Percentiles rank a stretch among this genome's conserved stretches.
phyloP scores from a whole-genome alignment of 2,329 filamentous ascomycete genomes.

The Ophiostoma perfectum region DNA sequence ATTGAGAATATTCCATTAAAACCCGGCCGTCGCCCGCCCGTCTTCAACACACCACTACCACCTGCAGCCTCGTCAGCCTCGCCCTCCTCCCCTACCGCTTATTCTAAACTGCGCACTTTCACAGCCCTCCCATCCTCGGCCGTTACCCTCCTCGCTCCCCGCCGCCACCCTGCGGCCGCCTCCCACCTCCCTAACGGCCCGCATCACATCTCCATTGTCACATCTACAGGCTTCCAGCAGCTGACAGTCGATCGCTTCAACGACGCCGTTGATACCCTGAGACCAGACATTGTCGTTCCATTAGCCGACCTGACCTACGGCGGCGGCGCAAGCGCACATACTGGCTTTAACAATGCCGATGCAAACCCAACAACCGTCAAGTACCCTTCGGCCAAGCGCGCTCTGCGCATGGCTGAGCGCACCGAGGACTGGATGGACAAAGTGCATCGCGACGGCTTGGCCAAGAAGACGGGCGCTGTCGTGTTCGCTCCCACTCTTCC shows the following conservation, averaged over 20 bases:
- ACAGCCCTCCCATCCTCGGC: slow-evolving; percentile 62
- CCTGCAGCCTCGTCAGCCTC: background rate
- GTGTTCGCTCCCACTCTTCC: slow-evolving; percentile 68
- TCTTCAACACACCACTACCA: slow-evolving; percentile 20
- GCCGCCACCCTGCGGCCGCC: slow-evolving; percentile 69
- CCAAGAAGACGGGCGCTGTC: slow-evolving; percentile 29
- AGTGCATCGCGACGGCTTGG: slow-evolving; percentile 48
- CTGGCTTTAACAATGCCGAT: background rate
- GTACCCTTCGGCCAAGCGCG: slow-evolving; percentile 59
- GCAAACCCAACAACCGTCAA: slow-evolving; percentile 15
- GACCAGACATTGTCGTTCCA: slow-evolving; percentile 74
- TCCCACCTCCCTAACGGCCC: slow-evolving; percentile 67
- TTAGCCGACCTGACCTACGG: slow-evolving; percentile 62
- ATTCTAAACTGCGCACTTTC: slow-evolving; percentile 64
- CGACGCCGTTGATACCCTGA: slow-evolving; percentile 56
- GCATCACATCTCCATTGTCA: slow-evolving; percentile 68
- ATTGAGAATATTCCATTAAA: slow-evolving; percentile 22
- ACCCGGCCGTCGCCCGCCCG: slow-evolving; percentile 20
- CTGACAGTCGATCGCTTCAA: slow-evolving; percentile 66
- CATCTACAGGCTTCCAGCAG: slow-evolving; percentile 76
- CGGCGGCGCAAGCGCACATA: slow-evolving; percentile 31
- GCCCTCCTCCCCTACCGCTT: background rate
- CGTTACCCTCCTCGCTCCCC: slow-evolving; percentile 67
- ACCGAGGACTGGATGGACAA: slow-evolving; percentile 77
- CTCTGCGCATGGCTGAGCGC: slow-evolving; percentile 76